Conservation (phyloP, 441 rosid species). For the Hura crepitans region DNA sequence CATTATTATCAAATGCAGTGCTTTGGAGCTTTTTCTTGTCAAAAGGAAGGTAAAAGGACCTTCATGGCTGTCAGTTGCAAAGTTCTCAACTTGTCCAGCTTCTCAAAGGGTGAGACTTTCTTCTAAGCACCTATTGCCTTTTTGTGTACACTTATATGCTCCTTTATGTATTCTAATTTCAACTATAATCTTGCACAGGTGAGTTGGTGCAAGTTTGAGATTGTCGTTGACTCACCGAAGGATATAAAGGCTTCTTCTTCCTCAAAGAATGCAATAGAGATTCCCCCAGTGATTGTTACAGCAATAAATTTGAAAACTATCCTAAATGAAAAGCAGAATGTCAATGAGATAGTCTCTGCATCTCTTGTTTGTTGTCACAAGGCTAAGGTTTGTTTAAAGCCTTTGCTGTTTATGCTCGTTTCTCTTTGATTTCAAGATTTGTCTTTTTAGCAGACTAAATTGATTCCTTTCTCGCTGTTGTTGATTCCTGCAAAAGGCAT, state of each 20-base stretch:
- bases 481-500: constrained; percentile 14
- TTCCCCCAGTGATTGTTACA: constrained; percentile 82
- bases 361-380: constrained; percentile 87
- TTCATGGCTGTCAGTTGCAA: constrained; percentile 82
- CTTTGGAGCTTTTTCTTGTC: constrained; percentile 88
- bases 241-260: constrained; percentile 49
- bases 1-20: constrained; percentile 50
- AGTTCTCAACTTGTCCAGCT: constrained; percentile 59
- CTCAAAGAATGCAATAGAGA: constrained; percentile 45
- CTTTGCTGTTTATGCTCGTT: constrained; percentile 19
- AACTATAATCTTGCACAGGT: constrained; percentile 48
- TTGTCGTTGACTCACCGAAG: constrained; percentile 64
- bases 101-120: constrained; percentile 64
- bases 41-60: constrained; percentile 91
- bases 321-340: constrained; percentile 73
- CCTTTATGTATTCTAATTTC: constrained; percentile 15
- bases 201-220: constrained; percentile 98
- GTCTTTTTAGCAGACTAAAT: constrained; percentile 13
- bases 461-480: not conserved
- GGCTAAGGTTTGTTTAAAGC: constrained; percentile 69
- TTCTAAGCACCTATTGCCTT: constrained; percentile 15
- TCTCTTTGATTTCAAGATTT: constrained; percentile 3
- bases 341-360: constrained; percentile 83
- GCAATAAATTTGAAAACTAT: constrained; percentile 90
- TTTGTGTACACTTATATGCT: constrained; percentile 11